A percentile compares a stretch with the other conserved stretches of the same genome.
These are phyloP conservation scores for Pittosporum tobira DNA, from an alignment of 129 eudicot species.

Conservation along the genomic window DNA sequence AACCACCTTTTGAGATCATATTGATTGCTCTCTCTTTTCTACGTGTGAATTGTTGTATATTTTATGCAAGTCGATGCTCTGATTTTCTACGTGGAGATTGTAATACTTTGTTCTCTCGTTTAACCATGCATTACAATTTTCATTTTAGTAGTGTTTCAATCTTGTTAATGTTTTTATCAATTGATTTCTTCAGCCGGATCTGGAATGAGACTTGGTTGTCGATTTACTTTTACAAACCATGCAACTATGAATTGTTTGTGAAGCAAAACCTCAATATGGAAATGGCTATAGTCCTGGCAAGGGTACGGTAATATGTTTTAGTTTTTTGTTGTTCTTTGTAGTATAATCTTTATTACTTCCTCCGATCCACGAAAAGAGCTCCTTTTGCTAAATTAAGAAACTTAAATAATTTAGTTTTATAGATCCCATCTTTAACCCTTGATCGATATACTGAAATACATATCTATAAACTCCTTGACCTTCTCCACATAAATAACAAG, in stretches of 20 bases:
- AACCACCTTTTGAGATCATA: neutral
- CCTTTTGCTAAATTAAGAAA: too few relatives aligned
- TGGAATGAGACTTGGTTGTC: constrained; percentile 77
- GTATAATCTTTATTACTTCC: neutral
- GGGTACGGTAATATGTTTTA: constrained; percentile 28
- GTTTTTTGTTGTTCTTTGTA: neutral
- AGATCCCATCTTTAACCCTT: too few relatives aligned
- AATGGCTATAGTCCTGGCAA: constrained; percentile 75
- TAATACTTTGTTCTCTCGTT: neutral
- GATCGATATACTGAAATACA: too few relatives aligned
- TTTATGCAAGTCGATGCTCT: too few relatives aligned
- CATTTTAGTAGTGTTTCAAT: neutral
- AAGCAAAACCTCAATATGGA: constrained; percentile 77
- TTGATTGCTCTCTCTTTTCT: neutral
- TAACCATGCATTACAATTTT: neutral
- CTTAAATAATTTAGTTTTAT: too few relatives aligned
- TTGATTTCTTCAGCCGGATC: constrained; percentile 41
- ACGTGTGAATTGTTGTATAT: too few relatives aligned
- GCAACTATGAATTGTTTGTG: constrained; percentile 74
- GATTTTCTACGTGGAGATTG: neutral
- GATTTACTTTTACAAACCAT: constrained; percentile 64
- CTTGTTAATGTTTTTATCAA: neutral
- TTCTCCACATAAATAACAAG: constrained; percentile 4
- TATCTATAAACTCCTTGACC: neutral
- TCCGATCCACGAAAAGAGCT: too few relatives aligned